Evolutionary conservation across 139 green algal species (phyloP), one percentile per base, ranked within the genome.

Genomic region (Chlorella sp.): DNA sequence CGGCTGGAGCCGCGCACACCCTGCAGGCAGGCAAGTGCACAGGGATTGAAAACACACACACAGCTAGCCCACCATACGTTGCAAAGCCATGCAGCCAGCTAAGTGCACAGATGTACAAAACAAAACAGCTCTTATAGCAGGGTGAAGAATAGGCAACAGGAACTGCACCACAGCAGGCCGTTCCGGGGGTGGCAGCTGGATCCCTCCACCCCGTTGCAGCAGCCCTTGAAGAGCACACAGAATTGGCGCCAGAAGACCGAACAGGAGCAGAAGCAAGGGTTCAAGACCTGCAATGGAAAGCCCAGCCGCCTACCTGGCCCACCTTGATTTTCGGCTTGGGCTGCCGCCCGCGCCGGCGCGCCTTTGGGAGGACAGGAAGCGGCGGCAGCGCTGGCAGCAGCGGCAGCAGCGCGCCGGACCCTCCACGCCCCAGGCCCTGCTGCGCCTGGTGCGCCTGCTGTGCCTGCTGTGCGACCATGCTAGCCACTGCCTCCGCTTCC

Each of bases 1-100:
- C 57, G 40, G 77, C 34, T 77, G 34, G 90, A 94, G 66, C 48
- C 48, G 48, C 48, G 48, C 48, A 57, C 48, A 9, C 48, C 48
- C 48, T 57, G 48, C 48, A 57, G 48, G 48, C 48, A 57, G 48
- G 48, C 48, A 57, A 9, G 48, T 57, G 48, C n/a, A n/a, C n/a
- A n/a, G n/a, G n/a, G n/a, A n/a, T n/a, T n/a, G n/a, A n/a, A n/a
- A n/a, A n/a, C n/a, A n/a, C n/a, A n/a, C n/a, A n/a, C n/a, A n/a
- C n/a, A n/a, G n/a, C n/a, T n/a, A n/a, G n/a, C n/a, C n/a, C n/a
- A n/a, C n/a, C n/a, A n/a, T n/a, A n/a, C n/a, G n/a, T n/a, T n/a
- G n/a, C n/a, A n/a, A n/a, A n/a, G n/a, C n/a, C n/a, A n/a, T n/a
- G n/a, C n/a, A n/a, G n/a, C n/a, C n/a, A n/a, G n/a, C n/a, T n/a